These are phyloP conservation scores for Azolla pinnata DNA, from an alignment of 75 land plant species.

Conservation along the genomic window DNA sequence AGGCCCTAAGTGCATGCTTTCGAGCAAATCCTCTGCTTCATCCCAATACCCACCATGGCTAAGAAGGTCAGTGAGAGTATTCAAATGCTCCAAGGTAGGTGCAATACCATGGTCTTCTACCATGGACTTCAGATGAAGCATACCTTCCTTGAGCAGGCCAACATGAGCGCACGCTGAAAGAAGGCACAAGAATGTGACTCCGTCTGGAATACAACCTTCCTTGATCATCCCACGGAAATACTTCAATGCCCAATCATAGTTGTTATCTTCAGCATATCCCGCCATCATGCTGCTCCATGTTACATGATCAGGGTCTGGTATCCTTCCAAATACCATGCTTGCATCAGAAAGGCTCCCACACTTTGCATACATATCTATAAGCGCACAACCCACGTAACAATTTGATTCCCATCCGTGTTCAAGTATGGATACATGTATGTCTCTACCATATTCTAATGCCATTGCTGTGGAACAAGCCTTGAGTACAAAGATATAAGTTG, in stretches of 20 bases:
- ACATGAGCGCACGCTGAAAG: conserved; percentile 54
- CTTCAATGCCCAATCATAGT: conserved; percentile 27
- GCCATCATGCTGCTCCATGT: conserved; percentile 65
- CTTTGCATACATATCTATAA: conserved; percentile 77
- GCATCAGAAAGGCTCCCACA: conserved; percentile 63
- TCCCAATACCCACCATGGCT: conserved; percentile 51
- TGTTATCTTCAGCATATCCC: conserved; percentile 60
- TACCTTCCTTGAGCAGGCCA: conserved; percentile 46
- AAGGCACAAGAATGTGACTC: conserved; percentile 59
- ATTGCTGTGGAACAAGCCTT: conserved; percentile 52
- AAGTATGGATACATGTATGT: conserved; percentile 37
- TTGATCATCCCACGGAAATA: conserved; percentile 40
- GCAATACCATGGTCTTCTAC: conserved; percentile 28
- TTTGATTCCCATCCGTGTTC: conserved; percentile 31
- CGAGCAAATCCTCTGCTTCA: conserved; percentile 49
- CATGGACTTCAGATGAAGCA: conserved; percentile 35
- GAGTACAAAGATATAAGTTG: conserved; percentile 48
- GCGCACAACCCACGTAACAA: conserved; percentile 38
- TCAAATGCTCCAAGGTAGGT: conserved; percentile 55
- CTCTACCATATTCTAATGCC: conserved; percentile 30
- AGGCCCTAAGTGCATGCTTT: conserved; percentile 46
- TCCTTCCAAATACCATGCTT: conserved; percentile 34
- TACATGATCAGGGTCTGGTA: conserved; percentile 32
- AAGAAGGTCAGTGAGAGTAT: conserved; percentile 57
- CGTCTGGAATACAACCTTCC: conserved; percentile 27